A percentile compares a stretch with the other conserved stretches of the same genome.
Conservation (phyloP, 2,329 filamentous ascomycete genomes). For the Elsinoe batatas region DNA sequence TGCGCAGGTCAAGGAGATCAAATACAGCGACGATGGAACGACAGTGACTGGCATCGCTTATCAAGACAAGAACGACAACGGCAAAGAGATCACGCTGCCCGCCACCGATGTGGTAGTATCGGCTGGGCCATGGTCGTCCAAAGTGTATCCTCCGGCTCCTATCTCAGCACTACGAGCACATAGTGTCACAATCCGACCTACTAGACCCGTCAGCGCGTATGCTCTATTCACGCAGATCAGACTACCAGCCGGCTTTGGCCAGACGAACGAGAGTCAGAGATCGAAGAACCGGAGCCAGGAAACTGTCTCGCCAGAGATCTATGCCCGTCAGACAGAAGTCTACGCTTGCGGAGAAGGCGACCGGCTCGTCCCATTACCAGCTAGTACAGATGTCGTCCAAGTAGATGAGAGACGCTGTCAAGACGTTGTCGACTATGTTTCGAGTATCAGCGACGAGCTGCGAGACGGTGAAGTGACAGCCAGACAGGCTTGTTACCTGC, state of each 20-base stretch:
- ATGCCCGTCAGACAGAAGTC: slow-evolving; percentile 77
- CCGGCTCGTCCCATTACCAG: slow-evolving; percentile 60
- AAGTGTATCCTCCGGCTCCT: slow-evolving; percentile 44
- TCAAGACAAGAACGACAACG: slow-evolving; percentile 40
- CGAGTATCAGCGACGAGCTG: slow-evolving; percentile 44
- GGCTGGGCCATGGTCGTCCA: slow-evolving; percentile 53
- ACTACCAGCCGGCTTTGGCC: slow-evolving; percentile 56
- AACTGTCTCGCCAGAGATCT: slow-evolving; percentile 80
- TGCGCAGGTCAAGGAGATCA: slow-evolving; percentile 56
- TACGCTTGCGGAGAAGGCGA: slow-evolving; percentile 95
- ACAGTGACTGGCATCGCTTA: slow-evolving; percentile 56
- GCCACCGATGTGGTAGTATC: slow-evolving; percentile 51
- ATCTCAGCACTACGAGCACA: slow-evolving; percentile 53
- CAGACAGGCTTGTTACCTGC: slow-evolving; percentile 88
- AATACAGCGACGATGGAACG: slow-evolving; percentile 36
- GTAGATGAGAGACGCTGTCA: slow-evolving; percentile 69
- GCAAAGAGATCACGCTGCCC: slow-evolving; percentile 37
- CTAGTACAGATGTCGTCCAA: slow-evolving; percentile 63
- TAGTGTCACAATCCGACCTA: slow-evolving; percentile 51
- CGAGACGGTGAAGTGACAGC: slow-evolving; percentile 49
- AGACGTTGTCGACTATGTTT: slow-evolving; percentile 73
- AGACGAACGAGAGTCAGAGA: slow-evolving; percentile 37
- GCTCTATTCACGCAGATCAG: slow-evolving; percentile 80
- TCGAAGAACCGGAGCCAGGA: slow-evolving; percentile 47
- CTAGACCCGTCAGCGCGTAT: slow-evolving; percentile 55